These are phyloP conservation scores for Rhododendron griersonianum DNA, from an alignment of 148 eudicot genomes.

Conservation along the genomic window DNA sequence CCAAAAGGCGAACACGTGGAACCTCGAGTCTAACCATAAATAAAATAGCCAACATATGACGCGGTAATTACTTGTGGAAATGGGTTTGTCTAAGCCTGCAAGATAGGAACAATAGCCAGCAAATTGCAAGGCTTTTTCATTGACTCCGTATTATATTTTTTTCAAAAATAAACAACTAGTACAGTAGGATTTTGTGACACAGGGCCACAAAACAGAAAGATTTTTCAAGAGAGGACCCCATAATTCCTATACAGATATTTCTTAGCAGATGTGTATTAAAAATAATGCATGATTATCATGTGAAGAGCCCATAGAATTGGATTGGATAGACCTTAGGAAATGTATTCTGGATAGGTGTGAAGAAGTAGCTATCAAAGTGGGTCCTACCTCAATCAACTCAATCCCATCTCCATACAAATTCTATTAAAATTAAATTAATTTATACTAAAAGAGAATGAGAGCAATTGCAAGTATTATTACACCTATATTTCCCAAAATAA, in stretches of 20 bases:
- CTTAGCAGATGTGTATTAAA: not conserved
- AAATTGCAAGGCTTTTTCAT: not conserved
- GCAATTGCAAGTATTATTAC: no score
- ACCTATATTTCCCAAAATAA: not conserved
- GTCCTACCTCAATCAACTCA: constrained; percentile 5
- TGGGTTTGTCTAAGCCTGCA: not conserved
- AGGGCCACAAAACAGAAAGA: not conserved
- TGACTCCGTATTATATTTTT: not conserved
- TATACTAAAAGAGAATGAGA: no score
- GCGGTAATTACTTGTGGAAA: not conserved
- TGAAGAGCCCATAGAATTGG: not conserved
- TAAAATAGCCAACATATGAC: not conserved
- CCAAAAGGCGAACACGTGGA: not conserved
- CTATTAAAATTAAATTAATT: no score
- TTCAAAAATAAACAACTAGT: not conserved
- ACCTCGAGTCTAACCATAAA: not conserved
- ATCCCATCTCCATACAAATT: not conserved
- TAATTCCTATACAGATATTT: not conserved
- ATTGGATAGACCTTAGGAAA: constrained; percentile 4
- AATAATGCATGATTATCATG: not conserved
- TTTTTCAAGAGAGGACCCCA: not conserved
- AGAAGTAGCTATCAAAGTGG: constrained; percentile 9
- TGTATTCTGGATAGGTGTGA: not conserved
- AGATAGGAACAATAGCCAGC: not conserved
- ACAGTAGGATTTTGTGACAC: not conserved